phyloP scores from a whole-genome alignment of 805 yeast genomes.

The Jamesozyma hellenica region DNA sequence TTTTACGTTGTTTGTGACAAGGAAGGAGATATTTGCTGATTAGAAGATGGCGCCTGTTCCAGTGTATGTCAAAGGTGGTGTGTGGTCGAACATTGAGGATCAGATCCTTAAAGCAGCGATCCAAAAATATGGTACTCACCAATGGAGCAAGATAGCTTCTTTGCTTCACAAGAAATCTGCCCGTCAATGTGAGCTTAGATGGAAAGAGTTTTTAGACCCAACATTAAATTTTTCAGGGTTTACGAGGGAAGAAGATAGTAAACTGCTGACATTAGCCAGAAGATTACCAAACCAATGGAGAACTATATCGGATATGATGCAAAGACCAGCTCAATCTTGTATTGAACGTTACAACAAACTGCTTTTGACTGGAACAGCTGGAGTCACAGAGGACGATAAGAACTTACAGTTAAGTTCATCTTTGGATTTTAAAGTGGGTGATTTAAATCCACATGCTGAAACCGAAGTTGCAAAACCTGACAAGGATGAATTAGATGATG shows the following conservation, averaged over 20 bases:
- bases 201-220: conserved; percentile 86
- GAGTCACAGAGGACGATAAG: conserved; percentile 6
- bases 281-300: conserved; percentile 91
- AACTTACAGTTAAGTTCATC: conserved; percentile 32
- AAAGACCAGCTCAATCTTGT: conserved; percentile 80
- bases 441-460: conserved; percentile 63
- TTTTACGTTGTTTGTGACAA: too few species aligned
- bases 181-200: conserved; percentile 82
- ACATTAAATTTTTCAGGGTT: conserved; percentile 53
- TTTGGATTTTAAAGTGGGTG: conserved; percentile 36
- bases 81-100: conserved; percentile 80
- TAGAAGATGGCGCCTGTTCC: conserved; percentile 40
- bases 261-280: conserved; percentile 54
- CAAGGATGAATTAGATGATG: conserved; percentile 69
- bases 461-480: conserved; percentile 76
- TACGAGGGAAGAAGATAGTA: conserved; percentile 68
- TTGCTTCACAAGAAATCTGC: conserved; percentile 78
- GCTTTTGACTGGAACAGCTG: conserved; percentile 34
- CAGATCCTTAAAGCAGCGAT: conserved; percentile 85
- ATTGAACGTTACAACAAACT: conserved; percentile 67
- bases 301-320: conserved; percentile 69
- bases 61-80: conserved; percentile 75
- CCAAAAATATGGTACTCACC: conserved; percentile 84
- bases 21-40: too few species aligned
- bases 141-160: conserved; percentile 91